A percentile compares a stretch with the other conserved stretches of the same genome.
Conservation (phyloP, 2,329 filamentous ascomycete genomes). For the Stachybotrys chlorohalonatus region DNA sequence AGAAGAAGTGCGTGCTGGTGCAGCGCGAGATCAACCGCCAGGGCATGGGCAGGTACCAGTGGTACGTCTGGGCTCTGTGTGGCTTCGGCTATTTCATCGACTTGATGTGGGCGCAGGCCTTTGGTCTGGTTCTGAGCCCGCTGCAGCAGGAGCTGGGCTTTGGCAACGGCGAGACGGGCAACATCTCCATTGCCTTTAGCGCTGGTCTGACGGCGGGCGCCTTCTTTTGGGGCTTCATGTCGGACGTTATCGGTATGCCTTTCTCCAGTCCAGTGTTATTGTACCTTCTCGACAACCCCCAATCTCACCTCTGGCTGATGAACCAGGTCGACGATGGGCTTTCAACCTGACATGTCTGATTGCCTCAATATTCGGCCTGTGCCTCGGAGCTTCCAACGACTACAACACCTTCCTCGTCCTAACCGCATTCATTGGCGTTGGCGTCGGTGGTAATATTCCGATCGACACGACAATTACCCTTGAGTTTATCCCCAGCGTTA, state of each 20-base stretch:
- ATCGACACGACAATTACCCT: constrained; percentile 47
- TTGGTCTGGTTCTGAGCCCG: constrained; percentile 43
- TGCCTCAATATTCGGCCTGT: constrained; percentile 42
- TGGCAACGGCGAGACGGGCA: constrained; percentile 23
- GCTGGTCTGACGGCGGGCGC: constrained; percentile 46
- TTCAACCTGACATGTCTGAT: constrained; percentile 51
- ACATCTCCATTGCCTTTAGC: constrained; percentile 45
- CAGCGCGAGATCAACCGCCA: constrained; percentile 38
- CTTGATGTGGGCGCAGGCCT: constrained; percentile 48
- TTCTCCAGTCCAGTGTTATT: not conserved
- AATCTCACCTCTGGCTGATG: not conserved
- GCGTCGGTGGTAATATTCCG: constrained; percentile 44
- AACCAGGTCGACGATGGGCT: constrained; percentile 37
- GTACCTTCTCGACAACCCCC: not conserved
- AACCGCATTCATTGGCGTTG: constrained; percentile 45
- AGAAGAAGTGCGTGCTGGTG: constrained; percentile 24
- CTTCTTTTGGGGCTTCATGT: constrained; percentile 45
- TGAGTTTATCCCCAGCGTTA: constrained; percentile 41
- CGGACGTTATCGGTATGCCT: constrained; percentile 34
- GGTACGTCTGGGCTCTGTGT: constrained; percentile 41
- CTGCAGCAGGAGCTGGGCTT: constrained; percentile 50
- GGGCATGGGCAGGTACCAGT: constrained; percentile 45
- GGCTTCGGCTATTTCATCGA: constrained; percentile 48
- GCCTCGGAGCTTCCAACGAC: constrained; percentile 36
- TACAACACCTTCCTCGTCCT: constrained; percentile 43